A percentile compares a stretch with the other conserved stretches of the same genome.
These are phyloP conservation scores for Aspergillus neoniger DNA, from an alignment of 2,329 filamentous ascomycete genomes.

Conservation along the genomic window DNA sequence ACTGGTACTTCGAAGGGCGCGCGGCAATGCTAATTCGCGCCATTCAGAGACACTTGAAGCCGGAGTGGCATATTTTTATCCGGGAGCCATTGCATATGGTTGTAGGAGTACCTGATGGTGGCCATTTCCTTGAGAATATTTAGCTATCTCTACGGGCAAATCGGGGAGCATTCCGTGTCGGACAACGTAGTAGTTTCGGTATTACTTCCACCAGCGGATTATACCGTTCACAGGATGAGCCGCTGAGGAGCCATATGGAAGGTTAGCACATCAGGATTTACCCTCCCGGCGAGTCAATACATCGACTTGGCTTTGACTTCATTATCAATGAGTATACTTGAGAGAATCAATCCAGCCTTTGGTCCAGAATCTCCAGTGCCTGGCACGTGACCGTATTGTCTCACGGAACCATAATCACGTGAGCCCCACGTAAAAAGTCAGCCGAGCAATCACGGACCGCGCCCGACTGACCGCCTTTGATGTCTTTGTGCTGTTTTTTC, in stretches of 20 bases:
- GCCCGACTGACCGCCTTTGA: not conserved
- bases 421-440: not conserved
- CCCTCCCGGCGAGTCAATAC: too few species aligned
- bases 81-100: not conserved
- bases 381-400: not conserved
- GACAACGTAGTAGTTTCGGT: not conserved
- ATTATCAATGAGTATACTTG: too few species aligned
- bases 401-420: not conserved
- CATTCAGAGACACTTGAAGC: not conserved
- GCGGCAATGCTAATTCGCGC: not conserved
- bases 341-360: too few species aligned
- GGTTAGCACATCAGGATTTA: too few species aligned
- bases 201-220: not conserved
- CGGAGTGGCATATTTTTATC: not conserved
- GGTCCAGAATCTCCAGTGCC: not conserved
- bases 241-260: not conserved
- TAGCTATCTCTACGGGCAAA: not conserved
- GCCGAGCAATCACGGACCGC: not conserved
- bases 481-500: not conserved
- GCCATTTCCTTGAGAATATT: not conserved
- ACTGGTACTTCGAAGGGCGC: constrained; percentile 5
- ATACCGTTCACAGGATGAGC: not conserved
- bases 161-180: not conserved
- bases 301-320: not conserved
- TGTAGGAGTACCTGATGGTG: not conserved